Evolutionary conservation across 2,329 filamentous ascomycete species (phyloP).

Genomic region (Cadophora malorum): DNA sequence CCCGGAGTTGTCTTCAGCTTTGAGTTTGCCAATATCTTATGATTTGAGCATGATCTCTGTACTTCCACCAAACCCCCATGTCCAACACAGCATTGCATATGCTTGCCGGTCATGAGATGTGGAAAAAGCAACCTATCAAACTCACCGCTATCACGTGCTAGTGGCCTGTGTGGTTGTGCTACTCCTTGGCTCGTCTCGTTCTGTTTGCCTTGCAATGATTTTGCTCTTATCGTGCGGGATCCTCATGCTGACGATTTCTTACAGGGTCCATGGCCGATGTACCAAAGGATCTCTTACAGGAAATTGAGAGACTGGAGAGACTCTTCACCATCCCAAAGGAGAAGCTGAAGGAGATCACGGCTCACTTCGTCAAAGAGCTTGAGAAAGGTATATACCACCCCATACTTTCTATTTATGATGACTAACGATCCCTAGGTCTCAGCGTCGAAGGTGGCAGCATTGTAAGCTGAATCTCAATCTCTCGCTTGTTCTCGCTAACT

Average conservation of each 20-base stretch:
- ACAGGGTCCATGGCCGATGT: conserved; percentile 90
- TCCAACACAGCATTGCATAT: conserved; percentile 17
- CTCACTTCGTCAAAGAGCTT: conserved; percentile 89
- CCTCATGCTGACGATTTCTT: conserved; percentile 33
- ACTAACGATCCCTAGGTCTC: conserved; percentile 63
- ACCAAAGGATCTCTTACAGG: conserved; percentile 79
- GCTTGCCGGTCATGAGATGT: conserved; percentile 30
- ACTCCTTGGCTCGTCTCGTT: conserved; percentile 18
- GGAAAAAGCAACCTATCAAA: conserved; percentile 34
- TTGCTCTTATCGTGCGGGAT: neutral
- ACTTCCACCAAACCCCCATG: neutral
- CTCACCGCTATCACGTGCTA: conserved; percentile 38
- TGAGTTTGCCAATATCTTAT: neutral
- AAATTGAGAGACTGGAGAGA: conserved; percentile 85
- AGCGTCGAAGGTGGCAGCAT: conserved; percentile 90
- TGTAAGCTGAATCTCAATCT: conserved; percentile 58
- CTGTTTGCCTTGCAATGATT: neutral
- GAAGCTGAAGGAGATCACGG: conserved; percentile 88
- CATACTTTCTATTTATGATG: neutral
- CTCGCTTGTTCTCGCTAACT: conserved; percentile 30
- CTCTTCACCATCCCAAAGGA: conserved; percentile 77
- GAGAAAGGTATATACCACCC: conserved; percentile 69
- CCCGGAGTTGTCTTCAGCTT: conserved; percentile 5
- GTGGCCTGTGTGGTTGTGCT: conserved; percentile 21
- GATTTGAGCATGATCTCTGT: neutral